Evolutionary conservation across 1,139 yeast species (phyloP).

Genomic region (Citeromyces hawaiiensis): DNA sequence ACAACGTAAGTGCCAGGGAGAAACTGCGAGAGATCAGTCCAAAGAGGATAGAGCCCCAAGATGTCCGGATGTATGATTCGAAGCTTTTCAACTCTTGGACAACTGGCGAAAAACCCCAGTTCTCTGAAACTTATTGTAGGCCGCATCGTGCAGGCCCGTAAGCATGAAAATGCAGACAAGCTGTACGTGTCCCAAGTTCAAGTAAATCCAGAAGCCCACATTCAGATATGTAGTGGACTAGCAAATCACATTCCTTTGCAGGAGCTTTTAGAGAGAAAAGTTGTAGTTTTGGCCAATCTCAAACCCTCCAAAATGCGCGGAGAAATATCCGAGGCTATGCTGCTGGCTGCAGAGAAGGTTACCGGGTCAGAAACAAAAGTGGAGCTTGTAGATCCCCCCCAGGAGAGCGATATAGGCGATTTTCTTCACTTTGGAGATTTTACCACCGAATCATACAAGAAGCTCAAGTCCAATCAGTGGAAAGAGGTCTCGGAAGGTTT

Average conservation of each 20-base stretch:
- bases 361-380: constrained; percentile 9
- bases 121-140: constrained; percentile 16
- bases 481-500: constrained; percentile 18
- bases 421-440: constrained; percentile 16
- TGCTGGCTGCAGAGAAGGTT: constrained; percentile 28
- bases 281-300: constrained; percentile 44
- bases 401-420: constrained; percentile 16
- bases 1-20: too few species aligned
- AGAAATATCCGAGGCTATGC: constrained; percentile 41
- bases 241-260: constrained; percentile 35
- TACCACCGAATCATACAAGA: constrained; percentile 12
- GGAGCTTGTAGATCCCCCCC: constrained; percentile 18
- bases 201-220: constrained; percentile 10
- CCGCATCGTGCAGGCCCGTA: constrained; percentile 23
- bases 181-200: constrained; percentile 37
- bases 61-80: background rate
- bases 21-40: too few species aligned
- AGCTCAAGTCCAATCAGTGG: constrained; percentile 24
- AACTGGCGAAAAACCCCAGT: background rate
- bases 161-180: constrained; percentile 39
- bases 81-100: background rate
- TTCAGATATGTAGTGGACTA: constrained; percentile 47
- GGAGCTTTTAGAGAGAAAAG: constrained; percentile 31
- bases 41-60: too few species aligned
- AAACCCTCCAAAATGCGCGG: constrained; percentile 62